These are phyloP conservation scores for Insectozyma bohioensis DNA, from an alignment of 1,139 yeast genomes.

Conservation along the genomic window DNA sequence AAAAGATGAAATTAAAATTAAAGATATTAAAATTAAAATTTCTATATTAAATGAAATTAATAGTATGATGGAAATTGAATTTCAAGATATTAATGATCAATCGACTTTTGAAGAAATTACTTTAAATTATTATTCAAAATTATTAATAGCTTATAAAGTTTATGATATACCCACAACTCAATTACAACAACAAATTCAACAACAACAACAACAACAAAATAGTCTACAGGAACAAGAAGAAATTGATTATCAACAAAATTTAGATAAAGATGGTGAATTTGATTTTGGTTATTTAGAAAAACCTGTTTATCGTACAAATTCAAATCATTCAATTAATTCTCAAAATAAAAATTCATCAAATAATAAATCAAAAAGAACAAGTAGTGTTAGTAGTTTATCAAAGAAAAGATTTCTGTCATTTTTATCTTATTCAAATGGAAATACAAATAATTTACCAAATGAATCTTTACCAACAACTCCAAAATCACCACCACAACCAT, in stretches of 20 bases:
- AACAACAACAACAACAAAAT: background rate
- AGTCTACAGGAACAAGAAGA: slow-evolving; percentile 5
- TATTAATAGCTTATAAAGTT: slow-evolving; percentile 37
- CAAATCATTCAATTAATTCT: slow-evolving; percentile 21
- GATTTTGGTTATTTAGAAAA: slow-evolving; percentile 12
- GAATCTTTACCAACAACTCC: slow-evolving; percentile 6
- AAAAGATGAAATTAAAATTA: slow-evolving; percentile 30
- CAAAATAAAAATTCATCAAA: slow-evolving; percentile 2
- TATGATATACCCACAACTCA: slow-evolving; percentile 24
- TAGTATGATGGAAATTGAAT: slow-evolving; percentile 29
- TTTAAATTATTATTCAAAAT: slow-evolving; percentile 35
- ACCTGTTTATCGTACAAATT: slow-evolving; percentile 20
- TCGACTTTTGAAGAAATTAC: slow-evolving; percentile 28
- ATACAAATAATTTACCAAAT: slow-evolving; percentile 7
- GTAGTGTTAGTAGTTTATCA: slow-evolving; percentile 17
- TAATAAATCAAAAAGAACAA: slow-evolving; percentile 8
- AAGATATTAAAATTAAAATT: slow-evolving; percentile 35
- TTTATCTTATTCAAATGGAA: slow-evolving; percentile 15
- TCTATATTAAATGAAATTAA: slow-evolving; percentile 37
- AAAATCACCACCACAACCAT: slow-evolving; percentile 8
- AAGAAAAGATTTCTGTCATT: slow-evolving; percentile 29
- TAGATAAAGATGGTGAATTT: too few species aligned
- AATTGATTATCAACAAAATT: too few species aligned
- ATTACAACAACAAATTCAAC: slow-evolving; percentile 3
- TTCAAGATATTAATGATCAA: slow-evolving; percentile 14